phyloP scores from a whole-genome alignment of 139 green algal genomes.

The Chlamydomonas eustigma region DNA sequence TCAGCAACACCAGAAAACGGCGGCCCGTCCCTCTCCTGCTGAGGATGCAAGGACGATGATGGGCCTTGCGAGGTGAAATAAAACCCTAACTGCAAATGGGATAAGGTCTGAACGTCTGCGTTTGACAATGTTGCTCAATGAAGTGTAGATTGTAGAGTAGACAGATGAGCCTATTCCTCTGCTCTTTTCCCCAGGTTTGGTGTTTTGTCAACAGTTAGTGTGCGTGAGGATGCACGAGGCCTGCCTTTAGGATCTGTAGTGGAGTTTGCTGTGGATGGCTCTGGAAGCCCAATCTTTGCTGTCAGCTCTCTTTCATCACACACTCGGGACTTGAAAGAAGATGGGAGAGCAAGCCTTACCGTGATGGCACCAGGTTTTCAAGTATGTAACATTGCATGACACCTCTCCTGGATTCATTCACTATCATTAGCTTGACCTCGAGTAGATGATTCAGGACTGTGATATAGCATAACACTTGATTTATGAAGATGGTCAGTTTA shows the following conservation, averaged over 20 bases:
- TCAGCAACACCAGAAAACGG: constrained; percentile 20
- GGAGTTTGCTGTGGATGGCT: constrained; percentile 55
- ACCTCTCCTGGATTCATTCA: too few relatives aligned
- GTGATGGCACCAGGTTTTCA: constrained; percentile 56
- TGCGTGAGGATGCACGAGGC: constrained; percentile 17
- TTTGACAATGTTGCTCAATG: too few relatives aligned
- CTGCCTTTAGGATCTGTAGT: constrained; percentile 64
- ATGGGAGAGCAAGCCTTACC: constrained; percentile 54
- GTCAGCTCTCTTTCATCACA: constrained; percentile 61
- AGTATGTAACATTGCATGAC: constrained; percentile 22
- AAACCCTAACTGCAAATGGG: too few relatives aligned
- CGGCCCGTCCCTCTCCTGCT: constrained; percentile 38
- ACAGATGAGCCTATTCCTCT: neutral
- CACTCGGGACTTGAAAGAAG: constrained; percentile 58
- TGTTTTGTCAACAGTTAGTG: constrained; percentile 45
- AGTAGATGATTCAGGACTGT: too few relatives aligned
- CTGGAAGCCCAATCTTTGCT: constrained; percentile 61
- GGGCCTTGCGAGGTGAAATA: constrained; percentile 47
- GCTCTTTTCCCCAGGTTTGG: constrained; percentile 24
- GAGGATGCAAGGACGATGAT: constrained; percentile 70
- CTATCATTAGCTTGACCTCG: too few relatives aligned
- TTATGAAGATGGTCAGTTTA: too few relatives aligned
- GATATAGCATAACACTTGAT: too few relatives aligned
- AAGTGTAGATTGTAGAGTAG: too few relatives aligned
- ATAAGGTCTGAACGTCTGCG: too few relatives aligned